Conservation (phyloP, 441 rosid species). For the Mallotus repandus region DNA sequence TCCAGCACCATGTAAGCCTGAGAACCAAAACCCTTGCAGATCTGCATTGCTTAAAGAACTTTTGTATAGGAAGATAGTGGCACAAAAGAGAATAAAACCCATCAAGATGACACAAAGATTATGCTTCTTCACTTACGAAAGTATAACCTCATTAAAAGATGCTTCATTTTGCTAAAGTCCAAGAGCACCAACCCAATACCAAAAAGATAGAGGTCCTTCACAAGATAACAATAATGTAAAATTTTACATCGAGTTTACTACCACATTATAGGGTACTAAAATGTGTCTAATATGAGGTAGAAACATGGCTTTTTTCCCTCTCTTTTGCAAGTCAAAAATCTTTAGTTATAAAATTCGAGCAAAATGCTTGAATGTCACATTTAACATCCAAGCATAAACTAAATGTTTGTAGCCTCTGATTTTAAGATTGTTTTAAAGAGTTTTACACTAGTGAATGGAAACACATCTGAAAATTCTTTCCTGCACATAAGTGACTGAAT, state of each 20-base stretch:
- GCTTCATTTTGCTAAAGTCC: neutral
- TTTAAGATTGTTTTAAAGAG: neutral
- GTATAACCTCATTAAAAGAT: neutral
- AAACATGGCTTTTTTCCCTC: neutral
- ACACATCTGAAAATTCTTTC: neutral
- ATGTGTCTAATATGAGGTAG: neutral
- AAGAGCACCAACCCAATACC: neutral
- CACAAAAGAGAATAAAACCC: neutral
- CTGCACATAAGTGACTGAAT: neutral
- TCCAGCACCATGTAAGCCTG: neutral
- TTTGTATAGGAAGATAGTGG: neutral
- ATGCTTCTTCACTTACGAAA: neutral
- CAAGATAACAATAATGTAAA: neutral
- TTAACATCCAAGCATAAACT: neutral
- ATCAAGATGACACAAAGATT: neutral
- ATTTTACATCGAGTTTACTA: neutral
- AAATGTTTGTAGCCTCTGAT: neutral
- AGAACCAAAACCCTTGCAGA: constrained; percentile 1
- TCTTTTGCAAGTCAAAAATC: neutral
- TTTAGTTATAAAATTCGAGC: neutral
- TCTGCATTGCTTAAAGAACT: neutral
- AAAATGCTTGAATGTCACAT: neutral
- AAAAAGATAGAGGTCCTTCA: neutral
- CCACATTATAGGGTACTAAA: too few relatives aligned
- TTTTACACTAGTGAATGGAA: neutral